Evolutionary conservation across 2,329 filamentous ascomycete genomes (phyloP), one percentile per base, ranked within the genome.

Genomic region (Pezicula carpinea): DNA sequence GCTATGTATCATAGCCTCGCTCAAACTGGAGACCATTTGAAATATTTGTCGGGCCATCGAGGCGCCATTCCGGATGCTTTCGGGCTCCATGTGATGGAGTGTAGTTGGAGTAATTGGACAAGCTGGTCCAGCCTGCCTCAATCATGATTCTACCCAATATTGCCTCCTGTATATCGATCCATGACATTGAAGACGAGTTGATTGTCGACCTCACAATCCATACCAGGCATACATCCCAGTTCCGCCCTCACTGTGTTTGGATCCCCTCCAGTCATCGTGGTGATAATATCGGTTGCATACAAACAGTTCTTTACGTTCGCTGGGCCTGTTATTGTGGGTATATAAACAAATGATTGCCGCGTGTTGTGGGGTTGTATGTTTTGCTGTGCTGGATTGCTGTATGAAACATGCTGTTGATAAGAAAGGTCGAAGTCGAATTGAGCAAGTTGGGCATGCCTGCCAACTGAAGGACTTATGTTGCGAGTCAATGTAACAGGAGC

Each of bases 191-290:
- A 72, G 2, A 71, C 64, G 11, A 65, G 48, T 2, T 64, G 53
- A 52, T 72, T 72, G 43, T 69, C 62, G n/a, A 73, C 67, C 18
- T 68, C 62, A 45, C 68, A 74, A 33, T 72, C 65, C 45, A 64
- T 61, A 7, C 58, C 62, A 3, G 61, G 55, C 23, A 58, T 46
- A 46, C 69, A 73, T 18, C 69, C 69, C 4, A 74, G 56, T 7
- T 70, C 68, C 14, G 56, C 54, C 34, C 69, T 67, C 6, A 73
- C 54, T 8, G 52, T 50, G 13, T 66, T 62, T 6, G 63, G 54
- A 18, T 65, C 59, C 11, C 66, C 63, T 3, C 64, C 61, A 26
- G 67, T 63, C 65, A 74, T 70, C 6, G 59, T 66, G 13, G 69
- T 65, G 23, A 75, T 71, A 35, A 73, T 68, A 40, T 70, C 68